Percentiles rank a stretch among this genome's conserved stretches.
These are phyloP conservation scores for Rhodotorula sp. DNA, from an alignment of 1,284 basidiomycete genomes.

Conservation along the genomic window DNA sequence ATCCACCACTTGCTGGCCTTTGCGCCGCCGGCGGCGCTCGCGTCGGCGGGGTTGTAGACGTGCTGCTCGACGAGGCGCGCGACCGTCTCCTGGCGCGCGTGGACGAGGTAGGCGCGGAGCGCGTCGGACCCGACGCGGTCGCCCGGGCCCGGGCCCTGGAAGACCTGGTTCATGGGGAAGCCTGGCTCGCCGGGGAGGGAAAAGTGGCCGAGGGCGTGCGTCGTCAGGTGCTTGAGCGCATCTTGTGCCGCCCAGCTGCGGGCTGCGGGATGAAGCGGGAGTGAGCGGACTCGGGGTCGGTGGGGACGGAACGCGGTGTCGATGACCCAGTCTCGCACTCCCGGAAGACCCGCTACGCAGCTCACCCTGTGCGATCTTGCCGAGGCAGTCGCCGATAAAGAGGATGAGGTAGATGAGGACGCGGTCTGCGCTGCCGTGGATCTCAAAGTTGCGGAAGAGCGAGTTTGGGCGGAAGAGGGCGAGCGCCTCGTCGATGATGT, in stretches of 20 bases:
- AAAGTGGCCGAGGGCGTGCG: slow-evolving; percentile 88
- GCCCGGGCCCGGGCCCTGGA: slow-evolving; percentile 66
- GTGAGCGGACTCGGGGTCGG: neutral
- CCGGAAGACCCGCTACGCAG: no score
- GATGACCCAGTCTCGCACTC: no score
- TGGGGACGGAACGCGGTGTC: neutral
- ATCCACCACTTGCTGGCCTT: slow-evolving; percentile 99
- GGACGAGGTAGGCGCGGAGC: slow-evolving; percentile 85
- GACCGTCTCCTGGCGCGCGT: slow-evolving; percentile 89
- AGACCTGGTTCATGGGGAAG: slow-evolving; percentile 91
- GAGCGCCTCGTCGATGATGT: slow-evolving; percentile 94
- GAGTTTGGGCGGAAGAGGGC: slow-evolving; percentile 99
- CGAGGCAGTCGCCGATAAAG: slow-evolving; percentile 95
- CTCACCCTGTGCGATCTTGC: slow-evolving; percentile 67
- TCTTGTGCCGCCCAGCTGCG: slow-evolving; percentile 58
- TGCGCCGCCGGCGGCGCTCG: slow-evolving; percentile 63
- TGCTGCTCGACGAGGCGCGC: slow-evolving; percentile 74
- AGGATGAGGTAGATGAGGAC: slow-evolving; percentile 96
- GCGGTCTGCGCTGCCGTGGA: slow-evolving; percentile 94
- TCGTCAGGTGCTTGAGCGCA: slow-evolving; percentile 83
- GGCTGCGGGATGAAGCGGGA: slow-evolving; percentile 9
- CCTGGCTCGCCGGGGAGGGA: slow-evolving; percentile 93
- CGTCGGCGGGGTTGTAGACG: slow-evolving; percentile 64
- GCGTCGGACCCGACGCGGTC: slow-evolving; percentile 80
- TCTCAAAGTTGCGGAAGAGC: slow-evolving; percentile 99